phyloP scores from a whole-genome alignment of 352 stramenopile species.

The Blastocystis sp. region DNA sequence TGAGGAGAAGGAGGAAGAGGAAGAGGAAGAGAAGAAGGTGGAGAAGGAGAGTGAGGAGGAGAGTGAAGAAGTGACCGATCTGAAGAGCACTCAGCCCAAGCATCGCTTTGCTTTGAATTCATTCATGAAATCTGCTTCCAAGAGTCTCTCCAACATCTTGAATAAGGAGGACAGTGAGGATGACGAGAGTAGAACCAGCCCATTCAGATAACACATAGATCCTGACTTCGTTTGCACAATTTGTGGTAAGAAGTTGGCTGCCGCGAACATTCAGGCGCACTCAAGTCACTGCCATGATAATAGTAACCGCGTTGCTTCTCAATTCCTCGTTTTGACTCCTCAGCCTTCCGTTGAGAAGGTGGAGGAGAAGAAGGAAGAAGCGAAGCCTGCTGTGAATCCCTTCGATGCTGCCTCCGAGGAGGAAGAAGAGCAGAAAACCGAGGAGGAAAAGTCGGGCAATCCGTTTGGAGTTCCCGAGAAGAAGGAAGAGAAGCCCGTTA shows the following conservation, averaged over 20 bases:
- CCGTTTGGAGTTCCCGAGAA: neutral
- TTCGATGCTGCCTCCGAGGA: neutral
- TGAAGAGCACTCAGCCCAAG: neutral
- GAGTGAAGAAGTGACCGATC: neutral
- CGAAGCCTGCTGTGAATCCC: neutral
- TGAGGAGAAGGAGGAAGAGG: neutral
- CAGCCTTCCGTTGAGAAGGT: neutral
- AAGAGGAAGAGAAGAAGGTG: constrained; percentile 9
- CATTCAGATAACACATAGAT: neutral
- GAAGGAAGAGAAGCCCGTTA: neutral
- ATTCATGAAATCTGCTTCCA: constrained; percentile 3
- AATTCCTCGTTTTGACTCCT: constrained; percentile 35
- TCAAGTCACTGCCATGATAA: constrained; percentile 12
- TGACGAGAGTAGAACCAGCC: neutral
- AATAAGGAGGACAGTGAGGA: neutral
- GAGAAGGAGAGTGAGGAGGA: neutral
- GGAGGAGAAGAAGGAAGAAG: constrained; percentile 30
- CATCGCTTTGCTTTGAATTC: constrained; percentile 12
- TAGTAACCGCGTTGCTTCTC: neutral
- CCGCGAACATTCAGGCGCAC: neutral
- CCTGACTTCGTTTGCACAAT: constrained; percentile 30
- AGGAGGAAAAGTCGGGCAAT: neutral
- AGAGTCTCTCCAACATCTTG: neutral
- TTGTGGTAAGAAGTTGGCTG: constrained; percentile 13
- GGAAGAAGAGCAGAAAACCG: neutral